Base-by-base conservation (phyloP, 2,329 filamentous ascomycete species). In the Cryphonectria radicalis region DNA sequence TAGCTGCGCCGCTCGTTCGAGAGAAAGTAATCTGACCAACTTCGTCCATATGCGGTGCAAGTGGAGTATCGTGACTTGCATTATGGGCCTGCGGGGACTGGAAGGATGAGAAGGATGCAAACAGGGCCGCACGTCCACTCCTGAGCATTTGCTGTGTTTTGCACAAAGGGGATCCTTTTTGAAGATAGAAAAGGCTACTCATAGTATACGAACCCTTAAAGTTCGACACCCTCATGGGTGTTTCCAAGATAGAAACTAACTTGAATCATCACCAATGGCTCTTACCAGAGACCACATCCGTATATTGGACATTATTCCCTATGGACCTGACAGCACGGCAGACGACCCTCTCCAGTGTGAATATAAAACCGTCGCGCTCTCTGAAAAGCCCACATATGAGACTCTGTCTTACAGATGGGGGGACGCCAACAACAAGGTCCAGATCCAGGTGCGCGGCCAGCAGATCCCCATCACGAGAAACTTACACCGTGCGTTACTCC, bases 391-490 rank as follows among this genome's bases (percentile, higher is more conserved):
- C 10, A 2, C 17, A 6, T 60, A 60, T 17, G 57, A 60, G 57
- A 60, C 57, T 8, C 28, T 60, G 25, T 60, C 57, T 28, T 60
- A 60, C 19, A 14, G 57, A 8, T 60, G 57, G 57, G 57, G 57
- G 14, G 57, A 60, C 25, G 57, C 57, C 25, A 14, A 22, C 14
- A 28, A 28, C 57, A 60, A 35, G 28, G 35, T 60, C 25, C 8
- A 28, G 4, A 35, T 60, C 57, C 28, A 60, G n/a, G 57, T 60
- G 6, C 14, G 57, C 57, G 57, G 28, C 57, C 25, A 35, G 28
- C 32, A 60, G 8, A 53, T 74, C 25, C 65, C 71, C 5, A 32
- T 72, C 40, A 63, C 65, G 3, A 28, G 67, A 0, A 74, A 72
- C 57, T 19, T 68, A 7, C 13, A 40, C 40, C 11, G 46, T 28